Percentiles rank a stretch among this genome's conserved stretches.
phyloP scores from a whole-genome alignment of 1,139 yeast genomes.

The Taphrina deformans region DNA sequence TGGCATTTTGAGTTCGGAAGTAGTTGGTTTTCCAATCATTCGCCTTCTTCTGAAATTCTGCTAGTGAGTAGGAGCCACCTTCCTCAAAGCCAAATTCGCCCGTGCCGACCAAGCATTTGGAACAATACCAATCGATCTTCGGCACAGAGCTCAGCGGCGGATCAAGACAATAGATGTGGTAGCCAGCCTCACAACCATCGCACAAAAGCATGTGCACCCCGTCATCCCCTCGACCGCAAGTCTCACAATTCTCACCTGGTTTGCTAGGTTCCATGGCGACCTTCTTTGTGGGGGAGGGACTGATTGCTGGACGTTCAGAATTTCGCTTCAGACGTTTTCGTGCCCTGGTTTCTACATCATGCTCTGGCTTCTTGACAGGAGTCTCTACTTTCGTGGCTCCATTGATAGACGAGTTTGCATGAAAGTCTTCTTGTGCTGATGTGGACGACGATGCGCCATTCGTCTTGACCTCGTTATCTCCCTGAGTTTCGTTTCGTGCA shows the following conservation, averaged over 20 bases:
- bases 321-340: slow-evolving; percentile 37
- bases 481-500: slow-evolving; percentile 12
- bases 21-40: slow-evolving; percentile 51
- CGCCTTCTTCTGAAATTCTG: slow-evolving; percentile 63
- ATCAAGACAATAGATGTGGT: slow-evolving; percentile 63
- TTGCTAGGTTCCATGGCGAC: slow-evolving; percentile 37
- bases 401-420: background rate
- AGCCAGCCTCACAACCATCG: slow-evolving; percentile 70
- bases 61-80: slow-evolving; percentile 59
- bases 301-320: slow-evolving; percentile 36
- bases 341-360: slow-evolving; percentile 34
- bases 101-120: slow-evolving; percentile 76
- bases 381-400: background rate
- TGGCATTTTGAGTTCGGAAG: slow-evolving; percentile 41
- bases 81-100: slow-evolving; percentile 91
- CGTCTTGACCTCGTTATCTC: background rate
- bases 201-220: slow-evolving; percentile 61
- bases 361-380: background rate
- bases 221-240: slow-evolving; percentile 56
- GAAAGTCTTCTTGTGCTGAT: background rate
- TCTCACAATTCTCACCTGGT: slow-evolving; percentile 39
- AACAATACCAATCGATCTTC: slow-evolving; percentile 72
- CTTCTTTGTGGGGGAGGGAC: slow-evolving; percentile 35
- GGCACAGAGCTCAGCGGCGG: slow-evolving; percentile 57
- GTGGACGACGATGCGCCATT: background rate